phyloP scores from a whole-genome alignment of 352 stramenopile species.

The Phytophthora podocarpi region DNA sequence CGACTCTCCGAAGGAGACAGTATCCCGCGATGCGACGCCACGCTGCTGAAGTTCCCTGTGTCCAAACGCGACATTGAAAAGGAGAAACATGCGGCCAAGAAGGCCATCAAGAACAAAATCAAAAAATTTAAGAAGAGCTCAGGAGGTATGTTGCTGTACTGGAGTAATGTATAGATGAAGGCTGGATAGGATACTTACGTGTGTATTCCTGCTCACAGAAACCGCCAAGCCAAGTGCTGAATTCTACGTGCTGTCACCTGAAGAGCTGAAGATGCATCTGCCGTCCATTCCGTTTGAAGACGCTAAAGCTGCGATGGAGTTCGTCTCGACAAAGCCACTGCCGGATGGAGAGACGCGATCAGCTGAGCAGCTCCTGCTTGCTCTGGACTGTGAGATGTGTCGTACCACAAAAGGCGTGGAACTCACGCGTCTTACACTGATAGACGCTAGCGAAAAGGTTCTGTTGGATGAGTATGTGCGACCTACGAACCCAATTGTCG shows the following conservation, averaged over 20 bases:
- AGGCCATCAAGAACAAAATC: slow-evolving; percentile 87
- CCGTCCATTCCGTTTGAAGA: slow-evolving; percentile 61
- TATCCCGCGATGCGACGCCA: slow-evolving; percentile 77
- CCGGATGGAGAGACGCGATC: slow-evolving; percentile 33
- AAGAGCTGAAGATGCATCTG: slow-evolving; percentile 64
- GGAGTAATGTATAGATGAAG: not conserved
- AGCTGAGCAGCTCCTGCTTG: slow-evolving; percentile 60
- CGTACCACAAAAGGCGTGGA: slow-evolving; percentile 87
- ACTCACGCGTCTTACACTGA: slow-evolving; percentile 72
- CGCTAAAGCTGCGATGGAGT: slow-evolving; percentile 37
- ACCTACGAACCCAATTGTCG: slow-evolving; percentile 82
- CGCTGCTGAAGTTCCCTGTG: slow-evolving; percentile 69
- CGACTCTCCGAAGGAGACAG: slow-evolving; percentile 75
- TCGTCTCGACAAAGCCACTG: slow-evolving; percentile 49
- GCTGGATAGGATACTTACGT: slow-evolving; percentile 1
- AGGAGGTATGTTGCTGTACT: slow-evolving; percentile 34
- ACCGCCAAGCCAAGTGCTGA: slow-evolving; percentile 57
- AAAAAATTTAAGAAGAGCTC: slow-evolving; percentile 87
- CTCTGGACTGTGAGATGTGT: slow-evolving; percentile 90
- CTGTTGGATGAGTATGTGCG: slow-evolving; percentile 84
- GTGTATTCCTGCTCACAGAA: slow-evolving; percentile 26
- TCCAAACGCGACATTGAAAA: slow-evolving; percentile 80
- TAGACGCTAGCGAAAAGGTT: slow-evolving; percentile 72
- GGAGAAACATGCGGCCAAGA: slow-evolving; percentile 77
- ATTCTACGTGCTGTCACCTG: slow-evolving; percentile 77